Conservation (phyloP, 441 rosid species). For the Erodium texanum region DNA sequence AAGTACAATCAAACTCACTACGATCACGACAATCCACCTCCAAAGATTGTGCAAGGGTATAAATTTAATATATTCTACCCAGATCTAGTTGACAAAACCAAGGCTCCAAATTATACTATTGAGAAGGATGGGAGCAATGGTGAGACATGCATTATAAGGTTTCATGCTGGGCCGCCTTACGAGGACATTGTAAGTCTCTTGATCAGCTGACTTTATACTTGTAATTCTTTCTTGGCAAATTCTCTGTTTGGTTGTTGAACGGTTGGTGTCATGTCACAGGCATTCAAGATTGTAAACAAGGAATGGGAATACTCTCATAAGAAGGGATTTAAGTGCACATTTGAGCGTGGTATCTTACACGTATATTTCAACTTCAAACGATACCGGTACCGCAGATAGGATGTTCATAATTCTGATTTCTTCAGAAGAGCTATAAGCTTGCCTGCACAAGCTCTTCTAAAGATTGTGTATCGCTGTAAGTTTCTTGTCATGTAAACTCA, state of each 20-base stretch:
- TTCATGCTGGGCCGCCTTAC: constrained; percentile 89
- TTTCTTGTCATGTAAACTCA: neutral
- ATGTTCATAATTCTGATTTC: neutral
- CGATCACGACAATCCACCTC: constrained; percentile 97
- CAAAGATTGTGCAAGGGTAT: constrained; percentile 83
- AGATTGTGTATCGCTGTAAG: neutral
- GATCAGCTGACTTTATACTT: neutral
- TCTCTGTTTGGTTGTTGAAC: neutral
- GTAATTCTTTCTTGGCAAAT: too few species aligned
- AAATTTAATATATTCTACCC: constrained; percentile 94
- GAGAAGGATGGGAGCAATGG: constrained; percentile 71
- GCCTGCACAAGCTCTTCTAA: too few species aligned
- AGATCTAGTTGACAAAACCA: constrained; percentile 80
- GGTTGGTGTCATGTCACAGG: constrained; percentile 30
- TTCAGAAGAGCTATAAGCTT: neutral
- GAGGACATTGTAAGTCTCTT: constrained; percentile 70
- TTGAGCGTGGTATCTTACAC: constrained; percentile 82
- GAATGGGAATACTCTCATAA: constrained; percentile 97
- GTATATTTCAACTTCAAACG: constrained; percentile 89
- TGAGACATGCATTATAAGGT: constrained; percentile 82
- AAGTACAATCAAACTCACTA: constrained; percentile 89
- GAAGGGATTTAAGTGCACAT: constrained; percentile 90
- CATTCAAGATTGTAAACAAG: constrained; percentile 77
- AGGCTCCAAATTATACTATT: constrained; percentile 68
- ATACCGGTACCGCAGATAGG: constrained; percentile 72